Percentiles rank a stretch among this genome's conserved stretches.
Conservation (phyloP, 2,329 filamentous ascomycete species). For the Apiospora hydei region DNA sequence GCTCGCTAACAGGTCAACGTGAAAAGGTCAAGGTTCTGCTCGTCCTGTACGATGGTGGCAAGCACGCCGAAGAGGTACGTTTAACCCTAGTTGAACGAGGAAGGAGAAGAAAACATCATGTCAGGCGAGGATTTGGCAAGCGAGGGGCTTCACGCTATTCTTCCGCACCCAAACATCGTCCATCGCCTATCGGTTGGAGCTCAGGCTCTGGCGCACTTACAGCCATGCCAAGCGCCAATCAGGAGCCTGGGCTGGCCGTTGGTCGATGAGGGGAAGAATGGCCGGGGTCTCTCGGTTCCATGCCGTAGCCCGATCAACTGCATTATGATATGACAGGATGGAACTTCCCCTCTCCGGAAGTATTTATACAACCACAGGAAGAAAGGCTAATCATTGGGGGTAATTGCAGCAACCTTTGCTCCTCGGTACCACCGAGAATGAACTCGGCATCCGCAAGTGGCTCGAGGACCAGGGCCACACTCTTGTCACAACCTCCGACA, state of each 20-base stretch:
- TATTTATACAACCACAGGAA: slow-evolving; percentile 12
- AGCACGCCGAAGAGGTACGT: slow-evolving; percentile 85
- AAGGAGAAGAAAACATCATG: background rate
- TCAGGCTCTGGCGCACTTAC: slow-evolving; percentile 4
- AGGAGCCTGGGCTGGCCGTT: background rate
- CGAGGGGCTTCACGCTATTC: slow-evolving; percentile 3
- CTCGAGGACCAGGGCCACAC: slow-evolving; percentile 97
- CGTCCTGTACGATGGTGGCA: slow-evolving; percentile 89
- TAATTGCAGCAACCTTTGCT: slow-evolving; percentile 72
- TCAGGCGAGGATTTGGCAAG: background rate
- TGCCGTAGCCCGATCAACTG: slow-evolving; percentile 17
- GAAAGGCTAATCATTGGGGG: slow-evolving; percentile 21
- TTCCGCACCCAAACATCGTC: slow-evolving; percentile 11
- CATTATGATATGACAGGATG: slow-evolving; percentile 32
- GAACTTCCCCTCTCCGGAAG: slow-evolving; percentile 27
- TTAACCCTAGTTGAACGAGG: background rate
- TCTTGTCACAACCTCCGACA: slow-evolving; percentile 95
- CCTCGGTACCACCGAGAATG: slow-evolving; percentile 96
- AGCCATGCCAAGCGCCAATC: slow-evolving; percentile 17
- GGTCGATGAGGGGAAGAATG: slow-evolving; percentile 14
- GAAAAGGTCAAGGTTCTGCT: slow-evolving; percentile 92
- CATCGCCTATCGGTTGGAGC: background rate
- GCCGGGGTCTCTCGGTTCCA: background rate
- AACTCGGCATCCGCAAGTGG: slow-evolving; percentile 97
- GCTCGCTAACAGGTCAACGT: slow-evolving; percentile 61